phyloP scores from a whole-genome alignment of 768 basidiomycete species.

The Leucogyrophana mollusca region DNA sequence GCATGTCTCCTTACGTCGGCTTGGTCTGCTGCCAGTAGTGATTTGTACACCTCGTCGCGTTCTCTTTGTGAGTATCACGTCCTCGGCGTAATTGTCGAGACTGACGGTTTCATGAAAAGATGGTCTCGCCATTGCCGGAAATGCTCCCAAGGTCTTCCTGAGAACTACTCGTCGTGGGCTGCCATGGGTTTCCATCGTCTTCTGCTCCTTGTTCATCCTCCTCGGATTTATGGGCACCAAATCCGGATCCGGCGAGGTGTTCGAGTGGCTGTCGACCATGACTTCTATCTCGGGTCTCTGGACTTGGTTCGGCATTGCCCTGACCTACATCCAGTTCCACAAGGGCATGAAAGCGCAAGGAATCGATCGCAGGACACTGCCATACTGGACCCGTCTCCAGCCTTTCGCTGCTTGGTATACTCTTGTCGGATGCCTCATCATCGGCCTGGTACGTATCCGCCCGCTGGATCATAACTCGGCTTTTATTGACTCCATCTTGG shows the following conservation, averaged over 20 bases:
- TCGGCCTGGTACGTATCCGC: conserved; percentile 56
- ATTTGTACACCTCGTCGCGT: conserved; percentile 86
- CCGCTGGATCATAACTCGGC: not conserved
- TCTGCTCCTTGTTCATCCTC: conserved; percentile 62
- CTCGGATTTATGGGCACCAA: conserved; percentile 84
- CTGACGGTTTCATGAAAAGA: conserved; percentile 40
- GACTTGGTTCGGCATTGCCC: conserved; percentile 77
- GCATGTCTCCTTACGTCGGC: conserved; percentile 84
- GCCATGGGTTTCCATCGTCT: conserved; percentile 70
- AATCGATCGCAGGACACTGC: conserved; percentile 65
- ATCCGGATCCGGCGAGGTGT: conserved; percentile 67
- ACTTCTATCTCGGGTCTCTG: conserved; percentile 64
- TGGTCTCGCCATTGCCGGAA: conserved; percentile 75
- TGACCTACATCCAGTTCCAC: conserved; percentile 84
- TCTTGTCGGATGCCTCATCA: conserved; percentile 33
- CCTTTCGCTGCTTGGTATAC: conserved; percentile 71
- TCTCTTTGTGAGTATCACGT: conserved; percentile 63
- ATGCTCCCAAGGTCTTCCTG: conserved; percentile 80
- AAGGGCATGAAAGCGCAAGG: conserved; percentile 79
- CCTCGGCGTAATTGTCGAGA: not conserved
- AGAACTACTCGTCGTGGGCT: conserved; percentile 70
- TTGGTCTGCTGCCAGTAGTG: conserved; percentile 89
- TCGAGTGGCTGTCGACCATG: conserved; percentile 80
- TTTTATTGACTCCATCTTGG: conserved; percentile 36
- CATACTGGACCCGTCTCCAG: conserved; percentile 66